Conservation (phyloP, 495 filamentous ascomycete species). For the Parachaetomium inaequale region DNA sequence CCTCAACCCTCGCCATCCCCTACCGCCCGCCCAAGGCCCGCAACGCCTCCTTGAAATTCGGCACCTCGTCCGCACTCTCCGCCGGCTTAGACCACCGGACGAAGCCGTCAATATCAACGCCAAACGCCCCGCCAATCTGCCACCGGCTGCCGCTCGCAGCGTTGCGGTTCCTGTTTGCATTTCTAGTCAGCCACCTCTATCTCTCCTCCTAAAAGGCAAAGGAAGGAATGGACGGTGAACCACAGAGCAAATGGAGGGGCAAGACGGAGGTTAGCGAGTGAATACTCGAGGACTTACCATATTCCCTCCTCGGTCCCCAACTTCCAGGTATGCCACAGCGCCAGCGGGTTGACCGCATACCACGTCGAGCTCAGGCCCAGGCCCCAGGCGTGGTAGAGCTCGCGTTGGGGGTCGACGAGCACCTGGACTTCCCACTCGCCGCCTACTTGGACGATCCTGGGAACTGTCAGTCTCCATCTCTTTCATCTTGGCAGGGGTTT, state of each 20-base stretch:
- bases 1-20: not conserved
- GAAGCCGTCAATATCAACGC: slow-evolving; percentile 47
- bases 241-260: not conserved
- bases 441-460: slow-evolving; percentile 50
- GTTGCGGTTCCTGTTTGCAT: not conserved
- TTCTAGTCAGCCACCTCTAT: not conserved
- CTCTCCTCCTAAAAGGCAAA: not conserved
- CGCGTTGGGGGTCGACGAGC: slow-evolving; percentile 50
- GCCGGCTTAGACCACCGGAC: slow-evolving; percentile 47
- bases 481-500: too few relatives aligned
- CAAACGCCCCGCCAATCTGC: slow-evolving; percentile 57
- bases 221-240: too few relatives aligned
- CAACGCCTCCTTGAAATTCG: slow-evolving; percentile 49
- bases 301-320: slow-evolving; percentile 53
- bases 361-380: slow-evolving; percentile 49
- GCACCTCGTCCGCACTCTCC: slow-evolving; percentile 45
- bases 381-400: slow-evolving; percentile 53
- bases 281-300: slow-evolving; percentile 37
- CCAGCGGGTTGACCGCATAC: slow-evolving; percentile 48
- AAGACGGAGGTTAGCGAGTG: too few relatives aligned
- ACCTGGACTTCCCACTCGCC: slow-evolving; percentile 52
- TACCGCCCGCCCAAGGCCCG: slow-evolving; percentile 23
- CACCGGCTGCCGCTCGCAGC: slow-evolving; percentile 55
- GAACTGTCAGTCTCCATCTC: not conserved
- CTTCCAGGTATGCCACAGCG: slow-evolving; percentile 45